Evolutionary conservation across 805 yeast genomes (phyloP).

Genomic region (Myxozyma neotropica): DNA sequence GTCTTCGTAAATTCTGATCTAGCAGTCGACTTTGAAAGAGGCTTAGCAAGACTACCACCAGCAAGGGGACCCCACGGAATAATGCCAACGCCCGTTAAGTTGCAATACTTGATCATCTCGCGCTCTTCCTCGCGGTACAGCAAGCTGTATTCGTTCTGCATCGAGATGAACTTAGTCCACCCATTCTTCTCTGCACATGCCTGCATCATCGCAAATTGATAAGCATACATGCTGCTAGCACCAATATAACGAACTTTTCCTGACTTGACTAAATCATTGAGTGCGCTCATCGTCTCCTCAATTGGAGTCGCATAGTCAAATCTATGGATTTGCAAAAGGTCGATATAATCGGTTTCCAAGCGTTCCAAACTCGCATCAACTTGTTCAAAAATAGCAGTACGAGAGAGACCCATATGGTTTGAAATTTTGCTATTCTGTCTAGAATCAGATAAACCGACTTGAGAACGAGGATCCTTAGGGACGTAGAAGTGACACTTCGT

Average conservation of each 20-base stretch:
- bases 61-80: slow-evolving; percentile 66
- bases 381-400: slow-evolving; percentile 53
- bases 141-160: slow-evolving; percentile 61
- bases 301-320: slow-evolving; percentile 49
- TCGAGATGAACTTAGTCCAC: slow-evolving; percentile 58
- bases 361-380: slow-evolving; percentile 47
- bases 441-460: not conserved
- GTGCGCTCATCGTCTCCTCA: slow-evolving; percentile 58
- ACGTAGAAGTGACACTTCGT: slow-evolving; percentile 45
- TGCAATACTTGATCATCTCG: slow-evolving; percentile 59
- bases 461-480: not conserved
- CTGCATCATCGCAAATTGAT: slow-evolving; percentile 46
- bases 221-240: slow-evolving; percentile 63
- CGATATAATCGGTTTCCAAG: slow-evolving; percentile 57
- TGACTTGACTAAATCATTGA: slow-evolving; percentile 52
- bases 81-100: slow-evolving; percentile 54
- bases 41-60: slow-evolving; percentile 50
- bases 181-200: slow-evolving; percentile 54
- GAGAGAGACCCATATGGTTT: slow-evolving; percentile 47
- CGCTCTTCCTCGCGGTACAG: slow-evolving; percentile 63
- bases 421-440: slow-evolving; percentile 23
- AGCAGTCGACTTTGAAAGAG: not conserved
- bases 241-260: slow-evolving; percentile 62
- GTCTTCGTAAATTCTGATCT: not conserved
- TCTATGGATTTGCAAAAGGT: slow-evolving; percentile 59